Base-by-base conservation (phyloP, 2,329 filamentous ascomycete species). In the Aspergillus arachidicola region DNA sequence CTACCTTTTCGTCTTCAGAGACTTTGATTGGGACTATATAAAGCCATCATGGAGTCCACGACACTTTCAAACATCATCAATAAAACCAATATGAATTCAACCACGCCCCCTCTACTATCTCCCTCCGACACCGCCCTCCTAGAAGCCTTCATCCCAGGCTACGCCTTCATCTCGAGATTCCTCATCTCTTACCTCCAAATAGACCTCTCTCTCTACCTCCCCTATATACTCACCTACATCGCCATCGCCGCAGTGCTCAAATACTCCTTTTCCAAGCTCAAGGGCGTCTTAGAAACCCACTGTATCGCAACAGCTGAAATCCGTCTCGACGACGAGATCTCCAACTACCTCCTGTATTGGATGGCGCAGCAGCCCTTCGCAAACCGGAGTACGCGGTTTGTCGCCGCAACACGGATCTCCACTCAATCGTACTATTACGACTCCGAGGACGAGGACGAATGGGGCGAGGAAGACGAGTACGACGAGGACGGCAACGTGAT, bases 281-380 rank as follows among this genome's bases (percentile, higher is more conserved):
- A 81, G 78, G 72, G 75, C 1, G 74, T 84, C 45, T 66, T 88
- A 34, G 80, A 85, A 48, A 70, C 78, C 6, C 79, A 90, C 69
- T 84, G 89, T 68, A 87, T 90, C 81, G 89, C 86, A 3, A 86
- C 84, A 1, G 88, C 89, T 21, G 86, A 89, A 68, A 85, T 92
- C 45, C 84, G 87, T 51, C 83, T 86, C 32, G 88, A 91, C 62
- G 90, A 92, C 69, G 89, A 92, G 73, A 86, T 90, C 61, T 92
- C 91, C 79, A 89, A 89, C 71, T 90, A 91, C 70, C 71, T 91
- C 46, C 91, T 91, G 87, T 83, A 82, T 30, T 92, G 89, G 89
- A 83, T 91, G 2, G 83, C 88, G 2, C 77, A 80, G 38, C 89
- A 92, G 74, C 75, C 78, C 4, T 91, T 91, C 67, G 82, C 87